Percentiles rank a stretch among this genome's conserved stretches.
Conservation (phyloP, 2,329 filamentous ascomycete genomes). For the Aspergillus luchuensis region DNA sequence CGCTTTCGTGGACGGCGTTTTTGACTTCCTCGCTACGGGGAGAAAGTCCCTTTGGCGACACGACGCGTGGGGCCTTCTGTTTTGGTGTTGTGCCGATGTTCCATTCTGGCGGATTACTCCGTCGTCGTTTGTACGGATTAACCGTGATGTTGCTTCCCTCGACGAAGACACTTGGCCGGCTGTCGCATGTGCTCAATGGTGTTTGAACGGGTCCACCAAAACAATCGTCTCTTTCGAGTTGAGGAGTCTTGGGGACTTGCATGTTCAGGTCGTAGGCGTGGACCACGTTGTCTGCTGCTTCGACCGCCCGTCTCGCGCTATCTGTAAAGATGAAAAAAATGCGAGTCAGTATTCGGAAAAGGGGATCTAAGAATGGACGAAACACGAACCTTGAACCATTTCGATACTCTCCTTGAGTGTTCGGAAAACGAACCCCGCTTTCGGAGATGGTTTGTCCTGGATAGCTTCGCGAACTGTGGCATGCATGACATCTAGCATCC, state of each 20-base stretch:
- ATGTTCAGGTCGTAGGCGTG: constrained; percentile 76
- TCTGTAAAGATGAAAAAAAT: constrained; percentile 47
- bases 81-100: constrained; percentile 37
- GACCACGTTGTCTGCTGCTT: constrained; percentile 74
- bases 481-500: constrained; percentile 77
- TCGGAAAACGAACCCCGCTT: constrained; percentile 59
- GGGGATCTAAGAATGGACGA: not conserved
- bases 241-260: constrained; percentile 68
- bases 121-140: constrained; percentile 49
- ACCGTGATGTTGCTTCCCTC: constrained; percentile 47
- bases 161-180: constrained; percentile 44
- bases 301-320: constrained; percentile 69
- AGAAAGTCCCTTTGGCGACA: constrained; percentile 38
- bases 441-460: constrained; percentile 54
- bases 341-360: constrained; percentile 10
- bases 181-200: constrained; percentile 31
- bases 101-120: constrained; percentile 44
- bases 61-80: constrained; percentile 36
- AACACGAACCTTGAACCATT: constrained; percentile 62
- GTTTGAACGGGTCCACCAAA: constrained; percentile 30
- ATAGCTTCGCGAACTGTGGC: constrained; percentile 69
- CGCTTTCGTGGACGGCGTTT: constrained; percentile 46
- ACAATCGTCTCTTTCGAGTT: constrained; percentile 43
- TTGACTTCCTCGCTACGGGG: constrained; percentile 45
- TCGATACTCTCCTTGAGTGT: constrained; percentile 70